Evolutionary conservation across 345 rosid species (phyloP).

Genomic region (Moringa oleifera): DNA sequence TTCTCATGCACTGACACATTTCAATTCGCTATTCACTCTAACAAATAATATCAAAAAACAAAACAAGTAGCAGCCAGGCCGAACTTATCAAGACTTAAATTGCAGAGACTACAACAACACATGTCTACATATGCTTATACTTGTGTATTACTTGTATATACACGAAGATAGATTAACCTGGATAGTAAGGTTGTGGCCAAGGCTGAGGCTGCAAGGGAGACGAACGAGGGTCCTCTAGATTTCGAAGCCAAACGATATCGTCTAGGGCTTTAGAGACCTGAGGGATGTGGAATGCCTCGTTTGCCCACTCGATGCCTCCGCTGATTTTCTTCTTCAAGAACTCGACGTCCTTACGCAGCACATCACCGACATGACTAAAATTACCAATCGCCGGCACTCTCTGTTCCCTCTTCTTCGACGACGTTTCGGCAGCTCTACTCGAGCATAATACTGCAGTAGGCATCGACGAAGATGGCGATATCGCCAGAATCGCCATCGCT

Average conservation of each 20-base stretch:
- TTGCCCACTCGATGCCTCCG: slow-evolving; percentile 72
- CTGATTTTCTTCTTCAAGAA: slow-evolving; percentile 49
- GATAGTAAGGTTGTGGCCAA: slow-evolving; percentile 76
- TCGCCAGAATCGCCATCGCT: slow-evolving; percentile 24
- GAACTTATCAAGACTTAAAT: background rate
- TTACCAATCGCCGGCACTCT: slow-evolving; percentile 33
- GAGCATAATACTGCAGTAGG: background rate
- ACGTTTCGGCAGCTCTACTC: slow-evolving; percentile 19
- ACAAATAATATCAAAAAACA: no score
- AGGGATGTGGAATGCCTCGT: slow-evolving; percentile 52
- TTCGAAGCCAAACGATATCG: slow-evolving; percentile 70
- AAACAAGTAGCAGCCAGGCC: background rate
- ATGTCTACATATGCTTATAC: background rate
- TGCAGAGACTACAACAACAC: background rate
- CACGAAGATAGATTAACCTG: slow-evolving; percentile 36
- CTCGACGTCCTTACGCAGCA: slow-evolving; percentile 54
- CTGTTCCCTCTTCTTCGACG: slow-evolving; percentile 25
- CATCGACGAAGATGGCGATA: background rate
- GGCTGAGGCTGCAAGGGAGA: slow-evolving; percentile 27
- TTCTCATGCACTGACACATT: background rate
- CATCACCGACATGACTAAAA: slow-evolving; percentile 55
- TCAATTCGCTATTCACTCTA: background rate
- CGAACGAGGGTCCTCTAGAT: slow-evolving; percentile 57
- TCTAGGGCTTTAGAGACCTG: slow-evolving; percentile 51
- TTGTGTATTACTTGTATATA: background rate